phyloP scores from a whole-genome alignment of 805 yeast genomes.

The Sungouiella thailandica region DNA sequence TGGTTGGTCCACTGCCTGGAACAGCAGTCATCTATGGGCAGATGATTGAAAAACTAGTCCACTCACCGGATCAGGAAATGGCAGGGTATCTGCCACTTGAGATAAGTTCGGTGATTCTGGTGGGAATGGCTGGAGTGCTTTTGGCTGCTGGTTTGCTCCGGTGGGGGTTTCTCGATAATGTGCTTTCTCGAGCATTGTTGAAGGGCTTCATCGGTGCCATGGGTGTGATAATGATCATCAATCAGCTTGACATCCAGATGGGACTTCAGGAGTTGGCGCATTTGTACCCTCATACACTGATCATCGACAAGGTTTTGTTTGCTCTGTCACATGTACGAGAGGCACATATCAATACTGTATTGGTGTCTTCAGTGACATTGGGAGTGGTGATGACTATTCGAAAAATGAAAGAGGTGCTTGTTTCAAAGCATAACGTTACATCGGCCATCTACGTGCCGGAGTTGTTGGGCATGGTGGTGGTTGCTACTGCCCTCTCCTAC shows the following conservation, averaged over 20 bases:
- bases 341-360: slow-evolving; percentile 8
- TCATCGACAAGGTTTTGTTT: slow-evolving; percentile 10
- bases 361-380: slow-evolving; percentile 19
- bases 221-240: slow-evolving; percentile 74
- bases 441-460: slow-evolving; percentile 28
- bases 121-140: slow-evolving; percentile 16
- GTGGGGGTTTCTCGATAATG: slow-evolving; percentile 79
- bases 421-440: slow-evolving; percentile 12
- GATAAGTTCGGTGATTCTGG: slow-evolving; percentile 16
- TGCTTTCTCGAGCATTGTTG: slow-evolving; percentile 68
- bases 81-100: slow-evolving; percentile 18
- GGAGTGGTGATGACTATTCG: slow-evolving; percentile 18
- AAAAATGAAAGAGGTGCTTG: slow-evolving; percentile 13
- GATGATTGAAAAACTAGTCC: slow-evolving; percentile 44
- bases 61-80: slow-evolving; percentile 32
- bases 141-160: slow-evolving; percentile 46
- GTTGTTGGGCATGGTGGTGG: slow-evolving; percentile 26
- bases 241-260: slow-evolving; percentile 45
- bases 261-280: slow-evolving; percentile 20
- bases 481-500: slow-evolving; percentile 24
- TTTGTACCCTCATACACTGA: slow-evolving; percentile 18
- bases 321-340: slow-evolving; percentile 3
- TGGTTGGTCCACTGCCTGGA: slow-evolving; percentile 91
- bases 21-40: slow-evolving; percentile 81
- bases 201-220: slow-evolving; percentile 85